Evolutionary conservation across 805 yeast genomes (phyloP), one percentile per base, ranked within the genome.

Genomic region (Candida anglica): DNA sequence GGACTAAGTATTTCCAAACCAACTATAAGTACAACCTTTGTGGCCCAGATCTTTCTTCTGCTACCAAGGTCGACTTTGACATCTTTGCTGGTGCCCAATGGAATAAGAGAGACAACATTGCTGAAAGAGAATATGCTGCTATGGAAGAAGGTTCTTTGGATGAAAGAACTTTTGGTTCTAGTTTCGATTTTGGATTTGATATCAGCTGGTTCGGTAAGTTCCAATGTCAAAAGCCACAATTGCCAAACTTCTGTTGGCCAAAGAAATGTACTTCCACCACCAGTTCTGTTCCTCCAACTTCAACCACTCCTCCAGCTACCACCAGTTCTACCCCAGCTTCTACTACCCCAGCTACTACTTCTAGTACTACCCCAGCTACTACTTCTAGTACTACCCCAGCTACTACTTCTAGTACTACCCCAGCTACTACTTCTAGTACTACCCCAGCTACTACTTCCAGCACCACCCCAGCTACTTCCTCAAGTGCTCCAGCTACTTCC

Each of bases 171-270:
- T 19, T 19, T 13, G n/a, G 20, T 16, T 19, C n/a, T 16, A 29
- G 19, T n/a, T 11, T 15, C 19, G 14, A 23, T 15, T 25, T 30
- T 20, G 32, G 27, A 11, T 15, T 27, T 11, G 21, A 27, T 27
- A 8, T 16, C 13, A 27, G 18, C 22, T 6, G 16, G 18, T 4
- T 29, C 13, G 18, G 14, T 13, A 22, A 24, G 9, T 6, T 31
- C 10, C 16, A 31, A 16, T 31, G 34, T 16, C 14, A 23, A 11
- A 21, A n/a, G 4, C 27, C 27, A 15, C n/a, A 15, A 14, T 15
- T 37, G 14, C 40, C 37, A n/a, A 33, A 33, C 26, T 37, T 27
- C 37, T 40, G 38, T 30, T 29, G 38, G 37, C 13, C 27, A 18
- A 31, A 31, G 29, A 23, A 19, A 18, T 32, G 36, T 30, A 26